Base-by-base conservation (phyloP, 352 stramenopile species). In the Phytophthora pinifolia region DNA sequence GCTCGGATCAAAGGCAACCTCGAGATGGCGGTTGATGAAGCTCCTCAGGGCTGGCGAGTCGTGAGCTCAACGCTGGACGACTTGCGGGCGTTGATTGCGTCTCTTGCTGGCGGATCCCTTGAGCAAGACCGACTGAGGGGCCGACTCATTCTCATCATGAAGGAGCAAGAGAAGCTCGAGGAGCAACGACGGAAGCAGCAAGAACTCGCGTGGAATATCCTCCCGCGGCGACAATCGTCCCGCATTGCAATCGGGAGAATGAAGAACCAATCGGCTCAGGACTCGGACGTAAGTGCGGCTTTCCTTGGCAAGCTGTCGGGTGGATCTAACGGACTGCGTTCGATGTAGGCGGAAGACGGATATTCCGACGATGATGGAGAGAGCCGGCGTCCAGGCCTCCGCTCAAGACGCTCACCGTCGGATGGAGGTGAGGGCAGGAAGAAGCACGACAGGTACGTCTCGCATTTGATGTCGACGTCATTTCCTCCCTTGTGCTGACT, bases 161-260 rank as follows among this genome's bases (percentile, higher is more conserved):
- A 95, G 57, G 65, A 67, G 17, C 72, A 91, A 63, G 83, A 93
- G 46, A 88, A 84, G 42, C 52, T 81, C 18, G 74, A 92, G 29
- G 63, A 83, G 15, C 61, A 91, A 59, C 57, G 74, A 15, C 55
- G 67, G 9, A 89, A 88, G 47, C 82, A 89, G 44, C 80, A 84
- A 35, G 79, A 91, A 43, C 58, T 89, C 12, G 63, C 71, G 8
- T 93, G 78, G 79, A 83, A 93, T 49, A 76, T 88, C 25, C 54
- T 95, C 29, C 83, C 85, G n/a, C 75, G 83, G 2, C 74, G 85
- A 8, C 79, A 92, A 51, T 95, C 85, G 20, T 95, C 85, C 29
- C 81, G 85, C 8, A 87, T 93, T 25, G 85, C 85, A 18, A 92
- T 92, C 9, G 72, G 72, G 4, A 83, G 74, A 56, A 91, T 95